Evolutionary conservation across 352 stramenopile genomes (phyloP).

Genomic region (Phytophthora parvispora): DNA sequence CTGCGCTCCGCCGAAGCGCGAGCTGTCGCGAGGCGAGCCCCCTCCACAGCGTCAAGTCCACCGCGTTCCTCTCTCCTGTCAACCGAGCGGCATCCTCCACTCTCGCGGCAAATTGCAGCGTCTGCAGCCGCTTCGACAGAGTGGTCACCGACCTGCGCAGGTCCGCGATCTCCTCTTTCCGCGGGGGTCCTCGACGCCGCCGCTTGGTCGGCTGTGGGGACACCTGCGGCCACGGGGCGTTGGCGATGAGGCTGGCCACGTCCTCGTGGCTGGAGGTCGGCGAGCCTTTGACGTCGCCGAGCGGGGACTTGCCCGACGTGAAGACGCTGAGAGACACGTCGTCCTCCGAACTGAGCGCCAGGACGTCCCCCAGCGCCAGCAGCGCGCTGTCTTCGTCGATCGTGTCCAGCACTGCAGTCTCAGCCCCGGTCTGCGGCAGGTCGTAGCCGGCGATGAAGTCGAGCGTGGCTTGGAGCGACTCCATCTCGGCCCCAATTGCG

Average conservation of each 20-base stretch:
- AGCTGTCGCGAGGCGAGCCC: conserved; percentile 11
- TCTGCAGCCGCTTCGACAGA: conserved; percentile 6
- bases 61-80: not conserved
- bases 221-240: conserved; percentile 3
- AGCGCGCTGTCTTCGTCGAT: conserved; percentile 6
- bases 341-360: conserved; percentile 6
- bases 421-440: not conserved
- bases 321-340: not conserved
- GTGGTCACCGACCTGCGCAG: not conserved
- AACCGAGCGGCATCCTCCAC: not conserved
- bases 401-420: not conserved
- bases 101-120: not conserved
- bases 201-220: conserved; percentile 1
- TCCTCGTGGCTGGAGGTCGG: not conserved
- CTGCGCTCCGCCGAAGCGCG: not conserved
- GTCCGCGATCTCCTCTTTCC: conserved; percentile 26
- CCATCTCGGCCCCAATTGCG: not conserved
- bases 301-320: not conserved
- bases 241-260: not conserved
- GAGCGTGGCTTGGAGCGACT: conserved; percentile 12
- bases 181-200: conserved; percentile 3
- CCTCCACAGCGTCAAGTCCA: conserved; percentile 16
- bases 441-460: conserved; percentile 26
- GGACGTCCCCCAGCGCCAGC: not conserved
- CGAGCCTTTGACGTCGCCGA: not conserved